Base-by-base conservation (phyloP, 768 basidiomycete species). In the Pleurotus djamor region DNA sequence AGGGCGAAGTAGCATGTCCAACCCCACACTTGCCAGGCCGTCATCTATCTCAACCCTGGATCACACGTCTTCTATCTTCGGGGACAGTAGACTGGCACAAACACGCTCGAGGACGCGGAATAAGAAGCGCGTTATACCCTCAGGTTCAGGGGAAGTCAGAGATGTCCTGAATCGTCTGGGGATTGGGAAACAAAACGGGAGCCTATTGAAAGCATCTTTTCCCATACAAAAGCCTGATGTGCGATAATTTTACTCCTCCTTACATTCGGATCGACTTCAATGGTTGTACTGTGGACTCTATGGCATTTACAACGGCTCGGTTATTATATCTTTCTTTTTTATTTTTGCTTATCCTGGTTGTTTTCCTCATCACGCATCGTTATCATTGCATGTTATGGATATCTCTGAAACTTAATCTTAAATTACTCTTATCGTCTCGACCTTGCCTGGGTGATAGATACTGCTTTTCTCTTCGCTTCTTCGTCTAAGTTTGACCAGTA, bases 401-500 rank as follows among this genome's bases (percentile, higher is more conserved):
- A 41, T 16, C 16, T 12, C 35, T 17, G 36, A 33, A 12, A 28
- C 41, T 7, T 58, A 58, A 45, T 28, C 17, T 10, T 49, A 28
- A 38, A 6, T 14, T 49, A 48, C n/a, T 57, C 4, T 48, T 57
- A 59, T 21, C 41, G 49, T 57, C 56, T 54, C 14, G 62, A 56
- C 65, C 68, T 68, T 45, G 72, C 66, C 64, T 78, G 76, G 36
- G 74, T 74, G 45, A 72, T 73, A 54, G 78, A 77, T 37, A 86
- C 72, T 41, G 87, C 82, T 66, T 82, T 81, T 58, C 86, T 74
- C 63, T 82, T 77, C 37, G 91, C 85, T 64, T 92, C 88, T 67
- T 95, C 94, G 66, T 94, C 92, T 58, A 89, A 79, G 63, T 92
- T 86, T 3, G 89, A 82, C 91, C 94, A 97, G 71, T 88, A 94